Evolutionary conservation across 345 rosid species (phyloP).

Genomic region (Orychophragmus violaceus): DNA sequence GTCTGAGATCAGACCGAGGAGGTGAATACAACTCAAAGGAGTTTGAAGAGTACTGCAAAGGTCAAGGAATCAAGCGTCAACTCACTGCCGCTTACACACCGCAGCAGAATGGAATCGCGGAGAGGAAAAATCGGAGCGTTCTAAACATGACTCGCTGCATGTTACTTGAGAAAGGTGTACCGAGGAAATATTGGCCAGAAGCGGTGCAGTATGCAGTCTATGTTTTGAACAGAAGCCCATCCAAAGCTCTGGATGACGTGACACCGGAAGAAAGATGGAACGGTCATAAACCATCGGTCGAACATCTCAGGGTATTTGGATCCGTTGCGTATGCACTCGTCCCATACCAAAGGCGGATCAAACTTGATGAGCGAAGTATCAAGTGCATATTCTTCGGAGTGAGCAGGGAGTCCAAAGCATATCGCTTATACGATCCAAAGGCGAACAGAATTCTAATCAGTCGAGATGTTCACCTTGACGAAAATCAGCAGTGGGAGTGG

Average conservation of each 20-base stretch:
- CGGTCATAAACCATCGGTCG: neutral
- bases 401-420: no score
- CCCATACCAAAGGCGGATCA: no score
- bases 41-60: neutral
- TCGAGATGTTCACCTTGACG: no score
- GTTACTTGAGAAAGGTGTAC: neutral
- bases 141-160: neutral
- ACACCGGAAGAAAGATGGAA: neutral
- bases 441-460: no score
- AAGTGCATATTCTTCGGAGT: no score
- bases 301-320: no score
- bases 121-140: neutral
- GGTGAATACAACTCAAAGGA: neutral
- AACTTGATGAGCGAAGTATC: no score
- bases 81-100: neutral
- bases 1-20: neutral
- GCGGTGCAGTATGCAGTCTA: neutral
- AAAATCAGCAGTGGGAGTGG: no score
- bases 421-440: no score
- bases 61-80: neutral
- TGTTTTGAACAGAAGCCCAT: neutral
- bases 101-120: neutral
- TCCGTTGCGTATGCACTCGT: no score
- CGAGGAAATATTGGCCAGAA: neutral
- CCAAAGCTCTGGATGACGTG: neutral